Conservation (phyloP, 2,329 filamentous ascomycete genomes). For the Xylaria sp. region DNA sequence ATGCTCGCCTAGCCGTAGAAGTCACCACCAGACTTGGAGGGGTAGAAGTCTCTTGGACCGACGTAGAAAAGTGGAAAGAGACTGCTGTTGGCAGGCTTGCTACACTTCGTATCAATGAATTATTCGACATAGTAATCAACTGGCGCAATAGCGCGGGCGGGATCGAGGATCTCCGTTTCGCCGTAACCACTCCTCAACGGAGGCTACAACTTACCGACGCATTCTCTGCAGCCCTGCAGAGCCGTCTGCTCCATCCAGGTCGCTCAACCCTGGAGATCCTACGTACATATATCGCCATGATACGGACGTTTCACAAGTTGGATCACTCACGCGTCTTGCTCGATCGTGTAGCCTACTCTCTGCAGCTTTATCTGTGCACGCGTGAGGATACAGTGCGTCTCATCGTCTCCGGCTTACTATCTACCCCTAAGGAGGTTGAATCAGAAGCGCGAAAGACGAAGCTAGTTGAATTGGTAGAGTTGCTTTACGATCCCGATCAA, state of each 20-base stretch:
- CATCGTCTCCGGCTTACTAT: slow-evolving; percentile 78
- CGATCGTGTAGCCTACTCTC: slow-evolving; percentile 76
- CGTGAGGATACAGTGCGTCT: slow-evolving; percentile 82
- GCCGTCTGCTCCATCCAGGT: slow-evolving; percentile 77
- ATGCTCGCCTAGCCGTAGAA: slow-evolving; percentile 72
- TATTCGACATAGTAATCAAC: slow-evolving; percentile 81
- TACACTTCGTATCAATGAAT: slow-evolving; percentile 73
- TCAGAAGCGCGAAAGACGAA: slow-evolving; percentile 58
- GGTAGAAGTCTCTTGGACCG: slow-evolving; percentile 60
- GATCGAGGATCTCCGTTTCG: slow-evolving; percentile 77
- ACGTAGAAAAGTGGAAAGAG: slow-evolving; percentile 76
- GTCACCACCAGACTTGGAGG: slow-evolving; percentile 63
- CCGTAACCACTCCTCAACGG: slow-evolving; percentile 74
- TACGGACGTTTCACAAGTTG: slow-evolving; percentile 78
- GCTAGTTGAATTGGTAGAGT: slow-evolving; percentile 73
- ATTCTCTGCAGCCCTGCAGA: slow-evolving; percentile 74
- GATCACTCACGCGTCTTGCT: slow-evolving; percentile 83
- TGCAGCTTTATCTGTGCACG: slow-evolving; percentile 80
- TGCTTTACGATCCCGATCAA: slow-evolving; percentile 72
- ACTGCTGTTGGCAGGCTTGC: slow-evolving; percentile 76
- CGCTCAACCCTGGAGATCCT: slow-evolving; percentile 80
- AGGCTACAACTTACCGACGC: slow-evolving; percentile 76
- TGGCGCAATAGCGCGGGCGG: slow-evolving; percentile 80
- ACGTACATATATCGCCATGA: slow-evolving; percentile 82
- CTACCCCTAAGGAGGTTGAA: slow-evolving; percentile 64